Evolutionary conservation across 495 filamentous ascomycete species (phyloP).

Genomic region (Xylaria nigripes): DNA sequence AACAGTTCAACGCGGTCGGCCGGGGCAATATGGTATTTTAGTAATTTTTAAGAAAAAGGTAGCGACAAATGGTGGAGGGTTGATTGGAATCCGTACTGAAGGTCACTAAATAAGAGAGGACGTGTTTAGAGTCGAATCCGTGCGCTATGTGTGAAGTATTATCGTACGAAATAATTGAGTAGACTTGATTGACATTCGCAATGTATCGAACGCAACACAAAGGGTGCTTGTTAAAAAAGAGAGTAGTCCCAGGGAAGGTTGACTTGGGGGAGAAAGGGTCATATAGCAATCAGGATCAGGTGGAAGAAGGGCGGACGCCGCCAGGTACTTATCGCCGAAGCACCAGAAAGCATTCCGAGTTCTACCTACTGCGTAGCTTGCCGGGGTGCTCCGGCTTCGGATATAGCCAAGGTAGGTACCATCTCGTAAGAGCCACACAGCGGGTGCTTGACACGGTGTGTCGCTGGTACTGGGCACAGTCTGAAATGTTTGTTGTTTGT

Average conservation of each 20-base stretch:
- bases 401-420: background rate
- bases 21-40: background rate
- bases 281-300: background rate
- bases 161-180: no score
- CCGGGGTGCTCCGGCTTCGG: conserved; percentile 11
- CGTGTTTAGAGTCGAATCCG: background rate
- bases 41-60: background rate
- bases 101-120: no score
- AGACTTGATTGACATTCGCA: no score
- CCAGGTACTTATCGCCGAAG: conserved; percentile 11
- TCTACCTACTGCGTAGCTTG: background rate
- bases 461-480: conserved; percentile 5
- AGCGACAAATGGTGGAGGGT: background rate
- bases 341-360: background rate
- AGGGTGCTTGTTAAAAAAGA: background rate
- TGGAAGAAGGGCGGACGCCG: background rate
- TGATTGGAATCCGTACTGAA: no score
- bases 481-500: background rate
- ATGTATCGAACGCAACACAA: background rate
- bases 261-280: background rate
- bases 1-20: background rate
- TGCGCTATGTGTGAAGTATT: no score
- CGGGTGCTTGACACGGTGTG: no score
- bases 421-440: conserved; percentile 6
- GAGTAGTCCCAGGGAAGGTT: background rate